Evolutionary conservation across 352 stramenopile genomes (phyloP).

Genomic region (Elongisporangium anandrum): DNA sequence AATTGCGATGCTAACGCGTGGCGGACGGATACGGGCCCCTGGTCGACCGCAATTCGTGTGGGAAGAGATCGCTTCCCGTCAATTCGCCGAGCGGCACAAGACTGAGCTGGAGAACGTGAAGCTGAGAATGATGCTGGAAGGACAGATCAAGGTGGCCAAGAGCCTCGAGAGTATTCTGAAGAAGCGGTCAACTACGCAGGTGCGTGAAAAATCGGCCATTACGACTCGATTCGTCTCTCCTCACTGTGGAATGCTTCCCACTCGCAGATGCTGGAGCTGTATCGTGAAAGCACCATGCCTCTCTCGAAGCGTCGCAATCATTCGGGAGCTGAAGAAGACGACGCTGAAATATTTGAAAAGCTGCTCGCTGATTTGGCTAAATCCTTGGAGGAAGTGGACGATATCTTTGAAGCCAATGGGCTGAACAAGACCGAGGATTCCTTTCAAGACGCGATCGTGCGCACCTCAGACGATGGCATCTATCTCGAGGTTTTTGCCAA

Average conservation of each 20-base stretch:
- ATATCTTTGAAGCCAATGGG: conserved; percentile 42
- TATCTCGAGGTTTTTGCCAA: conserved; percentile 34
- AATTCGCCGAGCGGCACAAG: conserved; percentile 5
- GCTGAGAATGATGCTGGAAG: conserved; percentile 4
- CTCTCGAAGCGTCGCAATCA: too few relatives aligned
- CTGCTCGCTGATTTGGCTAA: conserved; percentile 36
- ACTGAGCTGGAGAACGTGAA: conserved; percentile 10
- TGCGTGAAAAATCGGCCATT: too few relatives aligned
- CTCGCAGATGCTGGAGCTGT: not conserved
- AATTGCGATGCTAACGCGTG: not conserved
- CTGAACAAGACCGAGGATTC: conserved; percentile 41
- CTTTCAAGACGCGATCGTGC: conserved; percentile 41
- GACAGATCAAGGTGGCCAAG: conserved; percentile 6
- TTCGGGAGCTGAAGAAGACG: conserved; percentile 16
- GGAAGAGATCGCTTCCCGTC: conserved; percentile 6
- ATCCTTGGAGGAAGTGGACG: conserved; percentile 35
- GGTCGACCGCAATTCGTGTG: not conserved
- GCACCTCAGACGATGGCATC: conserved; percentile 19
- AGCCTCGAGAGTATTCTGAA: conserved; percentile 6
- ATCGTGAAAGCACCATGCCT: too few relatives aligned
- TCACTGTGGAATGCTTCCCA: too few relatives aligned
- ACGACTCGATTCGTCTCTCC: not conserved
- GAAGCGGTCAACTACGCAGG: not conserved
- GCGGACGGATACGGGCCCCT: not conserved
- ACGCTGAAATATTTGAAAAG: conserved; percentile 41